A percentile compares a stretch with the other conserved stretches of the same genome.
Evolutionary conservation across 306 rosid genomes (phyloP).

Genomic region (Prunus armeniaca): DNA sequence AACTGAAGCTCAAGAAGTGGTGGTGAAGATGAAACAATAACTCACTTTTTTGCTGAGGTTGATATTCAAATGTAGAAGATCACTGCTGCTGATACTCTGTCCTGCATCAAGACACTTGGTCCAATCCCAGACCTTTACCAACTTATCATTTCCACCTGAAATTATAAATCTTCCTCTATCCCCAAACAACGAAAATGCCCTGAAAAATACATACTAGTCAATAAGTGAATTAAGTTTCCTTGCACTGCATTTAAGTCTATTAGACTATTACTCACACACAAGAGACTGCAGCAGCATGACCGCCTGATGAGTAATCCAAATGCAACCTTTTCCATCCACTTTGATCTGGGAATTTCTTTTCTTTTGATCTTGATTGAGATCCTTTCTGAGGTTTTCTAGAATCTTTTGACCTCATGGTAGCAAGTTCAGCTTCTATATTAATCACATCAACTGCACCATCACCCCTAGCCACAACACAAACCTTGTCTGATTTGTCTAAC

Average conservation of each 20-base stretch:
- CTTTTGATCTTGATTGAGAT: conserved; percentile 55
- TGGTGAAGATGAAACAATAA: conserved; percentile 18
- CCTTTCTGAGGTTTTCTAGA: conserved; percentile 51
- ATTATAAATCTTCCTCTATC: conserved; percentile 78
- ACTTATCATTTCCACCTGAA: conserved; percentile 85
- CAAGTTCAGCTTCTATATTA: conserved; percentile 60
- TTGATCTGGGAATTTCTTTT: conserved; percentile 36
- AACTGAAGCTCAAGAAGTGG: neutral
- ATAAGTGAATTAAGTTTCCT: conserved; percentile 13
- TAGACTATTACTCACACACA: conserved; percentile 57
- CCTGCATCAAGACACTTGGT: conserved; percentile 36
- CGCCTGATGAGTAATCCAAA: conserved; percentile 75
- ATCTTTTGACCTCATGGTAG: conserved; percentile 43
- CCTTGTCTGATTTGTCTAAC: conserved; percentile 62
- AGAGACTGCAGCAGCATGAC: conserved; percentile 82
- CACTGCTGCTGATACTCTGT: conserved; percentile 15
- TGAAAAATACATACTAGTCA: conserved; percentile 39
- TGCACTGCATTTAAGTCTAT: conserved; percentile 18
- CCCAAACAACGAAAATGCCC: conserved; percentile 82
- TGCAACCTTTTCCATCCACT: conserved; percentile 52
- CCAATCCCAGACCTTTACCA: conserved; percentile 89
- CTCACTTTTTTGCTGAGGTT: conserved; percentile 64
- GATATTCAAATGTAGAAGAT: conserved; percentile 43
- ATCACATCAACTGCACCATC: conserved; percentile 74
- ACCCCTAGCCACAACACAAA: conserved; percentile 84